These are phyloP conservation scores for Mycena crocata DNA, from an alignment of 768 basidiomycete species.

Conservation along the genomic window DNA sequence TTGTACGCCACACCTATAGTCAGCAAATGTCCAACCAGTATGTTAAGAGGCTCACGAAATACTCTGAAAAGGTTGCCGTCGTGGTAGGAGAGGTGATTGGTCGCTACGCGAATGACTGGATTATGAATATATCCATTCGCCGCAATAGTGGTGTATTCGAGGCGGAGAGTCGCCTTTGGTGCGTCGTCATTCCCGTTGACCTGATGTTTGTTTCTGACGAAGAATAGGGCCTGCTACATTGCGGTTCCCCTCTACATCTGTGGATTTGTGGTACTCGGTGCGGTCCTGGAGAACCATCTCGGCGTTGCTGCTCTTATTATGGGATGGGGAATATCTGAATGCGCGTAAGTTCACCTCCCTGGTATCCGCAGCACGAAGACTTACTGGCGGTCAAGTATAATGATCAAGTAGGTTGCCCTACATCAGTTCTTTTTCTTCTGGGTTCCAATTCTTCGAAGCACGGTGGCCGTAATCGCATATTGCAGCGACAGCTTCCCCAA, in stretches of 20 bases:
- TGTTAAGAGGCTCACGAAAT: not conserved
- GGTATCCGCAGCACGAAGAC: not conserved
- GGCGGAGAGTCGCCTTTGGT: constrained; percentile 69
- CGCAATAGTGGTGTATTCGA: constrained; percentile 68
- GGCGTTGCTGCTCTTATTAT: constrained; percentile 60
- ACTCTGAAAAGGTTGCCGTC: constrained; percentile 59
- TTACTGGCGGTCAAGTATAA: not conserved
- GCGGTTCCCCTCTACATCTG: constrained; percentile 63
- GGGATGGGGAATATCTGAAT: constrained; percentile 65
- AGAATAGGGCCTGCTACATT: constrained; percentile 60
- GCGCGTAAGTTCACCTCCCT: constrained; percentile 31
- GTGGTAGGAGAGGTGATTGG: constrained; percentile 64
- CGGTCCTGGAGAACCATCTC: constrained; percentile 58
- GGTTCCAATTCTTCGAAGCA: not conserved
- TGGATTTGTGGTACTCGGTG: constrained; percentile 65
- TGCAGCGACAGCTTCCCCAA: constrained; percentile 56
- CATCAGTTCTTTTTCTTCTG: not conserved
- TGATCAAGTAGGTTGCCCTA: constrained; percentile 18
- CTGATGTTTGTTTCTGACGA: not conserved
- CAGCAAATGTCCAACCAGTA: constrained; percentile 32
- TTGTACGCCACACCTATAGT: constrained; percentile 68
- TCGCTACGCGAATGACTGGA: constrained; percentile 63
- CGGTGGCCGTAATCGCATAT: constrained; percentile 45
- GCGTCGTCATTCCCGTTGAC: not conserved
- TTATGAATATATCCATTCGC: constrained; percentile 57